A percentile compares a stretch with the other conserved stretches of the same genome.
phyloP scores from a whole-genome alignment of 352 stramenopile species.

The Pythium phragmiticola region DNA sequence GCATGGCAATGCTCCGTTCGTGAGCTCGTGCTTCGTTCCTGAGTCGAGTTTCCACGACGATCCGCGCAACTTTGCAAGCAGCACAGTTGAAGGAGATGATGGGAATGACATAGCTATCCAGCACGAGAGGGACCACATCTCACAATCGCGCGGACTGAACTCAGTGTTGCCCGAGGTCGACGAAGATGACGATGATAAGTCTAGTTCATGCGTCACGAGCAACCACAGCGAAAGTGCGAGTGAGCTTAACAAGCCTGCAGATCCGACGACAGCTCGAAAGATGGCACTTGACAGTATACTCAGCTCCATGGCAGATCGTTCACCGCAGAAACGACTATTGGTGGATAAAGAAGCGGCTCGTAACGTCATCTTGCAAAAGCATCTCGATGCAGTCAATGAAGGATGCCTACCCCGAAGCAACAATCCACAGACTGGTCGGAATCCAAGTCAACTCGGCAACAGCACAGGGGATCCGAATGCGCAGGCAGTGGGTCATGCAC shows the following conservation, averaged over 20 bases:
- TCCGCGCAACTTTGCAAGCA: not conserved
- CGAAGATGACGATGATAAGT: conserved; percentile 9
- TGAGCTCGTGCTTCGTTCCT: conserved; percentile 28
- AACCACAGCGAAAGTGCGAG: not conserved
- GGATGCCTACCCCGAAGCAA: not conserved
- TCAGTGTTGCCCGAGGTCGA: conserved; percentile 8
- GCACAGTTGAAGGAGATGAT: conserved; percentile 3
- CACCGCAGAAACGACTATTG: conserved; percentile 33
- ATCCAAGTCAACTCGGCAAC: not conserved
- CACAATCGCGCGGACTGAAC: not conserved
- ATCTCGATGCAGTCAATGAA: conserved; percentile 30
- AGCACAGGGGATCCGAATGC: not conserved
- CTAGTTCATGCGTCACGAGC: not conserved
- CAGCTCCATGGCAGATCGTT: conserved; percentile 21
- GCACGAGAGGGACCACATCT: not conserved
- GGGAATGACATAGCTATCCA: conserved; percentile 8
- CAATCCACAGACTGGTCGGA: not conserved
- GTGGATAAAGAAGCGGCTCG: conserved; percentile 42
- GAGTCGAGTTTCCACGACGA: conserved; percentile 21
- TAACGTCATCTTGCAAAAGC: conserved; percentile 47
- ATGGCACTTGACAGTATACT: conserved; percentile 50
- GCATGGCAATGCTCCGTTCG: conserved; percentile 20
- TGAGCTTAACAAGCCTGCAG: not conserved
- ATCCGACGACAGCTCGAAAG: conserved; percentile 32
- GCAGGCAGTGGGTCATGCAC: conserved; percentile 31